Conservation (phyloP, 169 alveolate genomes). For the Pseudocohnilembus persalinus region DNA sequence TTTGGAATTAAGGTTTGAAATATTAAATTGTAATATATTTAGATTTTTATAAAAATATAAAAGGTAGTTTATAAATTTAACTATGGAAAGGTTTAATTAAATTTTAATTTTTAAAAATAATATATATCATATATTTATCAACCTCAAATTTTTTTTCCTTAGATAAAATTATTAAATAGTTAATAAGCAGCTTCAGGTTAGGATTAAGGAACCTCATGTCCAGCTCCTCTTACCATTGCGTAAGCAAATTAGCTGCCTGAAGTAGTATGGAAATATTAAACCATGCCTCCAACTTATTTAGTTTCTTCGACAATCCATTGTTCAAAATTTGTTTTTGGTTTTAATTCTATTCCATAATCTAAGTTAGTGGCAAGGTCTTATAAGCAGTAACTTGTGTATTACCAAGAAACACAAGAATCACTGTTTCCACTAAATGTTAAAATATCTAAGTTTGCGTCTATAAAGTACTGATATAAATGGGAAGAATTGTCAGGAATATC, state of each 20-base stretch:
- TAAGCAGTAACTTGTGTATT: conserved; percentile 73
- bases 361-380: conserved; percentile 13
- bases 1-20: no score
- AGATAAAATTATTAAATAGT: conserved; percentile 43
- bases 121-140: no score
- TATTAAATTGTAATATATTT: no score
- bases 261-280: conserved; percentile 34
- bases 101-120: no score
- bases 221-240: conserved; percentile 78
- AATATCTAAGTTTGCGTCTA: conserved; percentile 44
- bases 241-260: conserved; percentile 40
- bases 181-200: conserved; percentile 56
- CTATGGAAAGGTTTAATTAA: no score
- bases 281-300: conserved; percentile 39
- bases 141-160: neutral
- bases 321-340: conserved; percentile 31
- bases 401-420: conserved; percentile 75
- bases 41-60: no score
- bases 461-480: conserved; percentile 41
- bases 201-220: conserved; percentile 72
- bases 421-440: conserved; percentile 74
- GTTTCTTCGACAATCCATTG: conserved; percentile 37
- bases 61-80: no score
- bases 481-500: conserved; percentile 51
- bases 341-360: conserved; percentile 38